A percentile compares a stretch with the other conserved stretches of the same genome.
phyloP scores from a whole-genome alignment of 306 rosid genomes.

The Fragaria nilgerrensis region DNA sequence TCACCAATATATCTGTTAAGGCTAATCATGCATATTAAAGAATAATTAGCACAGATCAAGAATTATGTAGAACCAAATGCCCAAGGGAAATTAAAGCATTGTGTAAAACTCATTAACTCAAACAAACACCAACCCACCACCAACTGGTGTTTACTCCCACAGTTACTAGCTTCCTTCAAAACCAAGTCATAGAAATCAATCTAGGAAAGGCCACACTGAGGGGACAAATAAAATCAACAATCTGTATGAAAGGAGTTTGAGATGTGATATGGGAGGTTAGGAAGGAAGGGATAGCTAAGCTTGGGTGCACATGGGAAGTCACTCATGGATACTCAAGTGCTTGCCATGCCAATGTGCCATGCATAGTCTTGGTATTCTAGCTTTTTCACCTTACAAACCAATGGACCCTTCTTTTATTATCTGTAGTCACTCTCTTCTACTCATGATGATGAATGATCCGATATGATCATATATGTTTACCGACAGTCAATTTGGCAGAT shows the following conservation, averaged over 20 bases:
- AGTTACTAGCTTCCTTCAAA: not conserved
- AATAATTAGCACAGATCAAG: not conserved
- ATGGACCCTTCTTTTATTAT: conserved; percentile 14
- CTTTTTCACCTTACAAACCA: not conserved
- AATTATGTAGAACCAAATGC: not conserved
- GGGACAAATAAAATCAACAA: not conserved
- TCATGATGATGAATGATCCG: not conserved
- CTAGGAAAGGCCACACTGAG: not conserved
- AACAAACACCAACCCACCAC: conserved; percentile 1
- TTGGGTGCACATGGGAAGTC: conserved; percentile 53
- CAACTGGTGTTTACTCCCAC: not conserved
- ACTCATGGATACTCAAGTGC: conserved; percentile 52
- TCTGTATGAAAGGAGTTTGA: conserved; percentile 13
- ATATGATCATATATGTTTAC: not conserved
- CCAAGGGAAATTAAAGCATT: not conserved
- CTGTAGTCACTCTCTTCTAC: conserved; percentile 3
- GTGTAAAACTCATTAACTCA: not conserved
- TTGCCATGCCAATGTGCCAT: conserved; percentile 24
- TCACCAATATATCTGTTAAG: not conserved
- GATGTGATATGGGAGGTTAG: not conserved
- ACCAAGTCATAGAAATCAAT: not conserved
- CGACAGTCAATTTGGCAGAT: conserved; percentile 12
- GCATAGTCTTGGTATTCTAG: not conserved
- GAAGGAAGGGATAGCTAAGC: not conserved
- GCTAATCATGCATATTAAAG: not conserved